Conservation (phyloP, 2,329 filamentous ascomycete genomes). For the Cadophora luteo-olivacea region DNA sequence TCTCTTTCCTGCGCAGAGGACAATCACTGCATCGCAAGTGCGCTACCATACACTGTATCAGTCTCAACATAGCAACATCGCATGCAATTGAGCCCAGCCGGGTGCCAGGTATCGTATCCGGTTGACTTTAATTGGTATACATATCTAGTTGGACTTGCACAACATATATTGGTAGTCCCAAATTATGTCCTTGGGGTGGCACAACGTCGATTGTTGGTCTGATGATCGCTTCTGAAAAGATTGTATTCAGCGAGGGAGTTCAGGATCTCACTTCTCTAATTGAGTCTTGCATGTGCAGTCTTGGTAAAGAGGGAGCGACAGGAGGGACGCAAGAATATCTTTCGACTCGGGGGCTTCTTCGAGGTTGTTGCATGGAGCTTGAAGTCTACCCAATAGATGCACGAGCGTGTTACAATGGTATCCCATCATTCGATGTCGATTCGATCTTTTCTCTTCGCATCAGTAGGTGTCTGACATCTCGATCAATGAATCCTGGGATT, state of each 20-base stretch:
- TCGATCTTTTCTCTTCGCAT: too few relatives aligned
- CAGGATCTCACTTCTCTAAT: neutral
- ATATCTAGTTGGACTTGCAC: neutral
- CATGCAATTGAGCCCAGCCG: neutral
- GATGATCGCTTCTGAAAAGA: neutral
- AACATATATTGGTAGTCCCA: neutral
- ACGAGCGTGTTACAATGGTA: too few relatives aligned
- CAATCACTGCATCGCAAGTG: neutral
- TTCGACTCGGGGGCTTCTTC: too few relatives aligned
- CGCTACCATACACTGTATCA: too few relatives aligned
- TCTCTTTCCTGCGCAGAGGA: neutral
- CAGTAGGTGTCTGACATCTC: too few relatives aligned
- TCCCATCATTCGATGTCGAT: too few relatives aligned
- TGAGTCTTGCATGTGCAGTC: neutral
- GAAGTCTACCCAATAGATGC: too few relatives aligned
- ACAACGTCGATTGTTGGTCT: constrained; percentile 2
- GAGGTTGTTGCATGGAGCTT: too few relatives aligned
- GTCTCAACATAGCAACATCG: neutral
- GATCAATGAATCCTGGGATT: too few relatives aligned
- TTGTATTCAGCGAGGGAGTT: neutral
- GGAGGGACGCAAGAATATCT: too few relatives aligned
- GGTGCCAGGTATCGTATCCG: neutral
- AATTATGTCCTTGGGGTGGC: neutral
- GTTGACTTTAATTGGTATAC: too few relatives aligned
- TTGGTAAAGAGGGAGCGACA: neutral